A percentile compares a stretch with the other conserved stretches of the same genome.
Evolutionary conservation across 495 filamentous ascomycete genomes (phyloP).

Genomic region (Staphylotrichum tortipilum): DNA sequence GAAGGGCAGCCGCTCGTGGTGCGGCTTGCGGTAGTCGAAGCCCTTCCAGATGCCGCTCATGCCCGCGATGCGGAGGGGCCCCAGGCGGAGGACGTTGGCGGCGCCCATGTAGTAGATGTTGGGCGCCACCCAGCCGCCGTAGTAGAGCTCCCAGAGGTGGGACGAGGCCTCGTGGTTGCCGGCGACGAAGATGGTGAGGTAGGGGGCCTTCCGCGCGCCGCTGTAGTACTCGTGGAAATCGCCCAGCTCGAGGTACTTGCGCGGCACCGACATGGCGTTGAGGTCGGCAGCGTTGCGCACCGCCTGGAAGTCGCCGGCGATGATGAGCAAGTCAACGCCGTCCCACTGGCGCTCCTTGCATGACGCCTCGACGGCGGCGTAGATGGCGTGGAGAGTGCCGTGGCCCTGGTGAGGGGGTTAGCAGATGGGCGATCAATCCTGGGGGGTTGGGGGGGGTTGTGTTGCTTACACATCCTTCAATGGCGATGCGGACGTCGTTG

Average conservation of each 20-base stretch:
- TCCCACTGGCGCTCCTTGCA: conserved; percentile 62
- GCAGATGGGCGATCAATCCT: conserved; percentile 10
- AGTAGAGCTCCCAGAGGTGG: conserved; percentile 81
- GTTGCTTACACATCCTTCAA: conserved; percentile 75
- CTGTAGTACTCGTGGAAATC: conserved; percentile 94
- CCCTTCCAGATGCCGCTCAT: conserved; percentile 91
- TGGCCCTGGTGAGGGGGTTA: conserved; percentile 59
- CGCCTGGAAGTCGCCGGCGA: conserved; percentile 83
- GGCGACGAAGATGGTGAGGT: conserved; percentile 81
- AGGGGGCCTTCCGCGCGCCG: conserved; percentile 66
- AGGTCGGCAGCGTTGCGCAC: conserved; percentile 83
- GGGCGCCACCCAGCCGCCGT: conserved; percentile 93
- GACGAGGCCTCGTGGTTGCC: conserved; percentile 93
- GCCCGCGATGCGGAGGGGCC: conserved; percentile 77
- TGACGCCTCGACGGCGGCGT: conserved; percentile 58
- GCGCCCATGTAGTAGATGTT: conserved; percentile 96
- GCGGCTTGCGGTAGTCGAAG: conserved; percentile 70
- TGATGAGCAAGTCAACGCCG: conserved; percentile 72
- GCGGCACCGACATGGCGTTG: conserved; percentile 74
- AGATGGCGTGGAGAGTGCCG: conserved; percentile 83
- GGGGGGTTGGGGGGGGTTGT: background rate
- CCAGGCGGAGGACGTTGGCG: conserved; percentile 74
- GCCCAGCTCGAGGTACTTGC: conserved; percentile 72
- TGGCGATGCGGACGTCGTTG: conserved; percentile 44
- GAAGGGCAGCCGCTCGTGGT: conserved; percentile 83